These are phyloP conservation scores for Tritrichomonas foetus DNA, from an alignment of 208 protist species.

Conservation along the genomic window DNA sequence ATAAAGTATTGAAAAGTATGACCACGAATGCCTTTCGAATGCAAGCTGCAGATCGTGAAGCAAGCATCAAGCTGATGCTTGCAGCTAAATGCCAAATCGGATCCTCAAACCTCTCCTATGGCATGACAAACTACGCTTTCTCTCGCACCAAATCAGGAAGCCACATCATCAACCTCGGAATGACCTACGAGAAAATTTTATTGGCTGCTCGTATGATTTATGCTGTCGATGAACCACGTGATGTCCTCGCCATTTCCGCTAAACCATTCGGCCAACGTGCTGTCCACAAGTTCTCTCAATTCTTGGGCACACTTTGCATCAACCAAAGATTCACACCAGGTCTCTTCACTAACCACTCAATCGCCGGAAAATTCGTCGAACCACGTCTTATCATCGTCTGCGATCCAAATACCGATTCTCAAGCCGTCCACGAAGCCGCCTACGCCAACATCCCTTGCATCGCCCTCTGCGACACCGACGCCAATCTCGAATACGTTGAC, in stretches of 20 bases:
- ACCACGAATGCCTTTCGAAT: too few relatives aligned
- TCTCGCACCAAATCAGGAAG: constrained; percentile 58
- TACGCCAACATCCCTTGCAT: constrained; percentile 98
- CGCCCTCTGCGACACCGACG: constrained; percentile 95
- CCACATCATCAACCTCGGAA: constrained; percentile 92
- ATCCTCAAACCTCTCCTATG: not conserved
- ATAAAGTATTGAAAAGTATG: too few relatives aligned
- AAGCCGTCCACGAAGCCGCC: constrained; percentile 85
- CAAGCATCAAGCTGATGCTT: constrained; percentile 12
- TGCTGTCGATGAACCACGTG: constrained; percentile 92
- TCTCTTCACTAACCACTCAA: constrained; percentile 89
- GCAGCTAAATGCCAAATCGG: constrained; percentile 15
- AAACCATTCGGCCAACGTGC: constrained; percentile 57
- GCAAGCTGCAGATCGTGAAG: not conserved
- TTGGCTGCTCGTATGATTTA: constrained; percentile 94
- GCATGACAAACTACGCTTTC: constrained; percentile 30
- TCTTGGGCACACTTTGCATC: constrained; percentile 77
- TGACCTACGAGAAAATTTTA: constrained; percentile 97
- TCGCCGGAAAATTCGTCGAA: constrained; percentile 92
- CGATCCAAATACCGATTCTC: constrained; percentile 87
- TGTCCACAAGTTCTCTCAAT: constrained; percentile 88
- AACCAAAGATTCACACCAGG: constrained; percentile 90
- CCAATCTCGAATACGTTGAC: constrained; percentile 87
- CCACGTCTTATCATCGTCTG: constrained; percentile 92
- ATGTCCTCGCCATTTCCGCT: constrained; percentile 87